These are phyloP conservation scores for Pachyrhizus erosus DNA, from an alignment of 306 rosid species.

Conservation along the genomic window DNA sequence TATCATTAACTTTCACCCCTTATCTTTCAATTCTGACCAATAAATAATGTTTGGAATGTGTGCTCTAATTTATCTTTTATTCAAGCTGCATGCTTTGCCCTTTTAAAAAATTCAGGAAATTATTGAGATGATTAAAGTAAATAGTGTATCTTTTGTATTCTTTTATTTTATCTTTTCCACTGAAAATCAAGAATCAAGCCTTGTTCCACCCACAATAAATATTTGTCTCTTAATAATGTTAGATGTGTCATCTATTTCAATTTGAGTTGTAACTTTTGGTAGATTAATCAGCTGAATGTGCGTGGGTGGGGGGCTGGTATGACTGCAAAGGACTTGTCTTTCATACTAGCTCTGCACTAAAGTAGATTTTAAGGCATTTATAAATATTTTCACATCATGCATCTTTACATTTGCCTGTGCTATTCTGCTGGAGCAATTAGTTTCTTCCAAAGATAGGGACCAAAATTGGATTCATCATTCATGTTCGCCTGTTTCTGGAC, in stretches of 20 bases:
- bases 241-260: conserved; percentile 11
- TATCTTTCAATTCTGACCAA: background rate
- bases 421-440: conserved; percentile 35
- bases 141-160: conserved; percentile 13
- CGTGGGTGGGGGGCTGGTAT: conserved; percentile 5
- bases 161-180: conserved; percentile 20
- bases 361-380: conserved; percentile 22
- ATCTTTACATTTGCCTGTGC: conserved; percentile 16
- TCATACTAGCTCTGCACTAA: conserved; percentile 3
- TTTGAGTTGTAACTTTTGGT: conserved; percentile 33
- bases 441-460: conserved; percentile 28
- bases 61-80: background rate
- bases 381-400: conserved; percentile 23
- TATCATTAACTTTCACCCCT: background rate
- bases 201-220: background rate
- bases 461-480: conserved; percentile 8
- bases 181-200: background rate
- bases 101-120: background rate
- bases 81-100: conserved; percentile 22
- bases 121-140: background rate
- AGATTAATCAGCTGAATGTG: conserved; percentile 14
- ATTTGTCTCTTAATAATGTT: conserved; percentile 14
- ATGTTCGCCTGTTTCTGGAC: conserved; percentile 38
- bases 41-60: background rate
- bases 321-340: conserved; percentile 21